A percentile compares a stretch with the other conserved stretches of the same genome.
Conservation (phyloP, 495 filamentous ascomycete species). For the Bacidia rubella region DNA sequence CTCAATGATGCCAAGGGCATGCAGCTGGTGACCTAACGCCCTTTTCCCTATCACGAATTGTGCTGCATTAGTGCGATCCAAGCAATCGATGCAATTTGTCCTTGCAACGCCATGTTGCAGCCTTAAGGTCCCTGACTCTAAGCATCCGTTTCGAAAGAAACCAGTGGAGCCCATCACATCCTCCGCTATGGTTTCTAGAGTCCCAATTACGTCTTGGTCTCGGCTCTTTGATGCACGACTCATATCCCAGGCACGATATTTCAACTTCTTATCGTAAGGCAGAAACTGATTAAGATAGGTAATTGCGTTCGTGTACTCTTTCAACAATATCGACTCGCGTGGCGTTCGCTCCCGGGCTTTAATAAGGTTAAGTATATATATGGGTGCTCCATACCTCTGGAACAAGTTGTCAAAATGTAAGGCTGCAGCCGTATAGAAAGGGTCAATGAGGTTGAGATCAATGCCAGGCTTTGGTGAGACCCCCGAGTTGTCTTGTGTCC, state of each 20-base stretch:
- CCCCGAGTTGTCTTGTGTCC: conserved; percentile 93
- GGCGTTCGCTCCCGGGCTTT: conserved; percentile 85
- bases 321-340: conserved; percentile 77
- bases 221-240: conserved; percentile 86
- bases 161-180: conserved; percentile 72
- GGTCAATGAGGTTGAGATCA: conserved; percentile 83
- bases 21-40: conserved; percentile 81
- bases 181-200: conserved; percentile 76
- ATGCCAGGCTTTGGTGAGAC: conserved; percentile 94
- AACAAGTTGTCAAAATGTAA: conserved; percentile 96
- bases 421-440: conserved; percentile 91
- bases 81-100: conserved; percentile 95
- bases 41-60: conserved; percentile 98
- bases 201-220: conserved; percentile 92
- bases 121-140: conserved; percentile 43
- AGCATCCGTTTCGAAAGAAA: conserved; percentile 86
- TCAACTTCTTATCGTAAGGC: conserved; percentile 68
- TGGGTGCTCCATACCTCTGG: conserved; percentile 78
- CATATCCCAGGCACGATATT: conserved; percentile 96
- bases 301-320: conserved; percentile 79
- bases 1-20: conserved; percentile 78
- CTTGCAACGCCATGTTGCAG: conserved; percentile 86
- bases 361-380: conserved; percentile 88
- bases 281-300: conserved; percentile 92
- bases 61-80: conserved; percentile 91